phyloP scores from a whole-genome alignment of 2,329 filamentous ascomycete species.

The Berkeleyomyces rouxiae region DNA sequence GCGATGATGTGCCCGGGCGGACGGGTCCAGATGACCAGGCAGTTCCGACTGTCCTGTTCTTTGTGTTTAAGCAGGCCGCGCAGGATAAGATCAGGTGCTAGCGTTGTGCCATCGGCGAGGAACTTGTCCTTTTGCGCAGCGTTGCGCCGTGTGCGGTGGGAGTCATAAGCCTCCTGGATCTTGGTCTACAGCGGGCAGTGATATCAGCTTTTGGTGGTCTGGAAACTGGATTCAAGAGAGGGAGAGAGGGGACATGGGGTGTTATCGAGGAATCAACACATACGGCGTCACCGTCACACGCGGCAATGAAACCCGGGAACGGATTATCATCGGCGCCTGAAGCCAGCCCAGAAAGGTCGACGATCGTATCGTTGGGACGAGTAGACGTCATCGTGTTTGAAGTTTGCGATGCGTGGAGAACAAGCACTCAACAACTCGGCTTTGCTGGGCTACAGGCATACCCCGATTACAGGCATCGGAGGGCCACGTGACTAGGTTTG shows the following conservation, averaged over 20 bases:
- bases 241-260: not conserved
- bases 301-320: conserved; percentile 45
- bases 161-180: conserved; percentile 56
- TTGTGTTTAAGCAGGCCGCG: conserved; percentile 22
- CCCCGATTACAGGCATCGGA: not conserved
- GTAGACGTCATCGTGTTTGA: not conserved
- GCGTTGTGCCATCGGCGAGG: conserved; percentile 43
- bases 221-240: not conserved
- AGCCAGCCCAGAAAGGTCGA: conserved; percentile 3
- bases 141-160: conserved; percentile 61
- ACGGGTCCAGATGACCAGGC: conserved; percentile 75
- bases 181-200: conserved; percentile 24
- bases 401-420: not conserved
- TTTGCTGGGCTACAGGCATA: not conserved
- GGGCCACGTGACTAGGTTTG: not conserved
- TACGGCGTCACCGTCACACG: conserved; percentile 52
- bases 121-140: conserved; percentile 59
- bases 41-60: conserved; percentile 61
- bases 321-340: not conserved
- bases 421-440: not conserved
- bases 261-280: conserved; percentile 16
- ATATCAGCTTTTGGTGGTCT: no score
- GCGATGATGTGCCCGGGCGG: conserved; percentile 56
- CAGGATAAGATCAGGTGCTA: conserved; percentile 39
- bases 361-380: conserved; percentile 9